Percentiles rank a stretch among this genome's conserved stretches.
Conservation (phyloP, 177 flowering plant genomes). For the Telopea speciosissima region DNA sequence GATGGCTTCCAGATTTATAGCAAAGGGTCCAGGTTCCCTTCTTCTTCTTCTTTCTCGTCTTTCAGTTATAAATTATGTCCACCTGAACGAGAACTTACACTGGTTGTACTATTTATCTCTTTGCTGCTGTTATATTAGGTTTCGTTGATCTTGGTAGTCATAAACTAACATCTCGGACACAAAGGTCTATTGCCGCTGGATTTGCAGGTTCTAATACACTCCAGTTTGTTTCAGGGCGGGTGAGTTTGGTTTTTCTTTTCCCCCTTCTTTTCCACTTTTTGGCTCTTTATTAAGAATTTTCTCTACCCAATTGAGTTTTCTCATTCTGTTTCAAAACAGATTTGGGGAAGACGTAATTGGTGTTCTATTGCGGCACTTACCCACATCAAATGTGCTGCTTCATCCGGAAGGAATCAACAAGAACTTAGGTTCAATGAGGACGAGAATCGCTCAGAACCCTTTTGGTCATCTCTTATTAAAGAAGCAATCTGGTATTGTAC, state of each 20-base stretch:
- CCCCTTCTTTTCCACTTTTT: background rate
- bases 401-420: constrained; percentile 24
- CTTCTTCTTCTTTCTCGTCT: background rate
- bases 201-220: background rate
- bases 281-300: background rate
- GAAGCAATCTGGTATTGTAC: constrained; percentile 35
- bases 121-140: constrained; percentile 1
- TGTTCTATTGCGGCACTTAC: background rate
- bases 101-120: background rate
- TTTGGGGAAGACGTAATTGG: background rate
- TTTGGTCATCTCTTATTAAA: constrained; percentile 29
- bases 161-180: constrained; percentile 6
- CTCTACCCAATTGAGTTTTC: background rate
- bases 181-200: constrained; percentile 1
- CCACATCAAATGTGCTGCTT: constrained; percentile 11
- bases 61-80: background rate
- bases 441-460: constrained; percentile 32
- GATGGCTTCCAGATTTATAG: background rate
- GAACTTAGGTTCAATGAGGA: constrained; percentile 27
- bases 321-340: constrained; percentile 5
- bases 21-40: background rate
- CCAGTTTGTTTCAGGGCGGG: constrained; percentile 3
- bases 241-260: background rate
- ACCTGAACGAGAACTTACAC: background rate
- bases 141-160: constrained; percentile 6